Base-by-base conservation (phyloP, 2,329 filamentous ascomycete species). In the Aurifilum marmelostoma region DNA sequence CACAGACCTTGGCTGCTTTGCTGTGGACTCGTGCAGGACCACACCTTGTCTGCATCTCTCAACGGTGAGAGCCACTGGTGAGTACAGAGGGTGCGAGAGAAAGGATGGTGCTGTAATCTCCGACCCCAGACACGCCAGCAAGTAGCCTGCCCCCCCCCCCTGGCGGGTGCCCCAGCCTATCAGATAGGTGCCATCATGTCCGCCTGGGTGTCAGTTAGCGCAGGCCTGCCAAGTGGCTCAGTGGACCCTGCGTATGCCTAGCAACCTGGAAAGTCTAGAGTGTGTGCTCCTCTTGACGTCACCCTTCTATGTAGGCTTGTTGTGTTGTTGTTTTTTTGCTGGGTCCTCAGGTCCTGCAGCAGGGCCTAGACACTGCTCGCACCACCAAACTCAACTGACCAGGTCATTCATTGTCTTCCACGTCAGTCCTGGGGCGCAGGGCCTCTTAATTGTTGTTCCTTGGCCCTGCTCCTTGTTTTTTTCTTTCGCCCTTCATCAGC, bases 371-470 rank as follows among this genome's bases (percentile, higher is more conserved):
- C 56, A 59, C 21, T 47, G 43, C 43, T 56, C 52, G 52, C 52
- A 56, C 52, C 52, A 59, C 56, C 7, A 37, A 37, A 5, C 29
- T 37, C 3, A 18, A 56, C 52, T 56, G 52, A 27, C 29, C 43
- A 47, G 43, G 43, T 47, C 43, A 47, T 47, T 54, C 27, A 56
- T 27, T 27, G 52, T 37, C 32, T 29, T 59, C 56, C 56, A 59
- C 56, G 56, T 59, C 56, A 59, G 32, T 34, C 52, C 52, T 56
- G 52, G 27, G 52, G 52, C 52, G 52, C 52, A 56, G 52, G 16
- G 24, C 24, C 21, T 47, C n/a, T 27, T 12, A 29, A 27, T 54
- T 34, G 34, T 34, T 32, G 14, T 56, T 56, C 52, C 52, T 56
- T 29, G 27, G 52, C 27, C 52, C 12, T 29, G 52, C 6, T 8